A percentile compares a stretch with the other conserved stretches of the same genome.
phyloP scores from a whole-genome alignment of 1,284 basidiomycete genomes.

The Pseudozyma pruni region DNA sequence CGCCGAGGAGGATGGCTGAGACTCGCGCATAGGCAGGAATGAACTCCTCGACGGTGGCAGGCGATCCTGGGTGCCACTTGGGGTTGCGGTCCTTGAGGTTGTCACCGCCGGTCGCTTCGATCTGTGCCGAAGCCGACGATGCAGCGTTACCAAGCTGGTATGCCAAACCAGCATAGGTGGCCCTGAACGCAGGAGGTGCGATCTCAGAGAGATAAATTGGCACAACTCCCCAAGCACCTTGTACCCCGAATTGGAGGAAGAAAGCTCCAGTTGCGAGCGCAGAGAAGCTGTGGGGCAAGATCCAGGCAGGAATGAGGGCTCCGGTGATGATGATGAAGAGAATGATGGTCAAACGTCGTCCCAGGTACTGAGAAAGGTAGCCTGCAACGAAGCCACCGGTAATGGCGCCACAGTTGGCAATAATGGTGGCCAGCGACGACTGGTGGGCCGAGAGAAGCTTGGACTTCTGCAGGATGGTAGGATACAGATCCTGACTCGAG shows the following conservation, averaged over 20 bases:
- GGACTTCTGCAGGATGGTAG: slow-evolving; percentile 58
- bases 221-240: slow-evolving; percentile 74
- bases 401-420: slow-evolving; percentile 83
- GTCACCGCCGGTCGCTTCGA: slow-evolving; percentile 80
- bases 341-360: slow-evolving; percentile 87
- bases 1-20: slow-evolving; percentile 85
- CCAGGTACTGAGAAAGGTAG: slow-evolving; percentile 82
- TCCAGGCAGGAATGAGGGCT: slow-evolving; percentile 67
- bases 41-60: slow-evolving; percentile 61
- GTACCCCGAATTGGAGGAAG: slow-evolving; percentile 70
- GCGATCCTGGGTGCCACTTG: slow-evolving; percentile 30
- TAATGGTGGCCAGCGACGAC: slow-evolving; percentile 87
- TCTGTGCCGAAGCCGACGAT: slow-evolving; percentile 85
- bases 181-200: slow-evolving; percentile 89
- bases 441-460: slow-evolving; percentile 70
- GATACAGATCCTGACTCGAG: slow-evolving; percentile 62
- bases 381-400: slow-evolving; percentile 83
- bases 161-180: slow-evolving; percentile 88
- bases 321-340: slow-evolving; percentile 68
- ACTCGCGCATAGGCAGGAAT: slow-evolving; percentile 86
- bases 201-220: slow-evolving; percentile 90
- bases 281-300: slow-evolving; percentile 67
- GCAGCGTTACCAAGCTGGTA: slow-evolving; percentile 84
- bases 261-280: slow-evolving; percentile 69
- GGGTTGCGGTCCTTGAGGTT: slow-evolving; percentile 56